Conservation (phyloP, 805 yeast genomes). For the Grigorovia transvaalensis region DNA sequence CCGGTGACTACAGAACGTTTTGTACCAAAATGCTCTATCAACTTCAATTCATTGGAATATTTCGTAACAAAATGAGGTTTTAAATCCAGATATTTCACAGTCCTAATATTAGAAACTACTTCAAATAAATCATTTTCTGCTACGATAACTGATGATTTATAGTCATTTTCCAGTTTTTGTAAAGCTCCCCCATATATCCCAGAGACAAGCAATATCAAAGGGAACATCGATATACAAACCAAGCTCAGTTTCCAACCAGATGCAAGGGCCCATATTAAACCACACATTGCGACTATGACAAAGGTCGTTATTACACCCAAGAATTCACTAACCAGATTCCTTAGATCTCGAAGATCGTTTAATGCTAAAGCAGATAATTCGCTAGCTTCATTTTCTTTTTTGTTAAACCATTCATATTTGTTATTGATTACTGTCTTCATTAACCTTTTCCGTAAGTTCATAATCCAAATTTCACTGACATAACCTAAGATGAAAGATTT, state of each 20-base stretch:
- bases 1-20: slow-evolving; percentile 55
- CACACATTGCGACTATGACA: slow-evolving; percentile 43
- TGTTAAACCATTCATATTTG: slow-evolving; percentile 42
- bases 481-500: slow-evolving; percentile 42
- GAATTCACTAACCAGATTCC: slow-evolving; percentile 54
- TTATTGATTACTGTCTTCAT: slow-evolving; percentile 43
- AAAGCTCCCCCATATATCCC: slow-evolving; percentile 41
- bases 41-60: slow-evolving; percentile 26
- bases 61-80: slow-evolving; percentile 36
- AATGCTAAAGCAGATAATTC: slow-evolving; percentile 57
- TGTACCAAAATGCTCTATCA: slow-evolving; percentile 33
- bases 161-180: slow-evolving; percentile 46
- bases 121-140: slow-evolving; percentile 46
- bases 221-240: slow-evolving; percentile 70
- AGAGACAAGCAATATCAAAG: slow-evolving; percentile 46
- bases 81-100: slow-evolving; percentile 51
- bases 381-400: slow-evolving; percentile 33
- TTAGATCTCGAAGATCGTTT: slow-evolving; percentile 73
- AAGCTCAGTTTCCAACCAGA: slow-evolving; percentile 82
- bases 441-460: slow-evolving; percentile 37
- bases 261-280: slow-evolving; percentile 67
- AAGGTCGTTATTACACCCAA: slow-evolving; percentile 46
- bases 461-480: slow-evolving; percentile 62
- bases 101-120: slow-evolving; percentile 45
- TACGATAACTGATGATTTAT: slow-evolving; percentile 45